phyloP scores from a whole-genome alignment of 805 yeast species.

The Candida xiaguanensis region DNA sequence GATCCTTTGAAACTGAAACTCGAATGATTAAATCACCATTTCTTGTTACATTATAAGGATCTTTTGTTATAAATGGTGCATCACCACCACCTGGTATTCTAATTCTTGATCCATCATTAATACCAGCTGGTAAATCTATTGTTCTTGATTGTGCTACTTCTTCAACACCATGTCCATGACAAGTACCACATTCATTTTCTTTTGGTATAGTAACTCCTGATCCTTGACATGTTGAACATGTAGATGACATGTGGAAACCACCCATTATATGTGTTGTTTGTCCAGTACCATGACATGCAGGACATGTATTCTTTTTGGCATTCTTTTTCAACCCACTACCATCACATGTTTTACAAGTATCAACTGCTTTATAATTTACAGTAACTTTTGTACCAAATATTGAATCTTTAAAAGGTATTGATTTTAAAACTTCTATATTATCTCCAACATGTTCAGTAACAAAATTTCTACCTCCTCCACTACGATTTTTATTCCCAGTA shows the following conservation, averaged over 20 bases:
- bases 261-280: slow-evolving; percentile 82
- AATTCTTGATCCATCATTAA: slow-evolving; percentile 80
- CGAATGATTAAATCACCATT: slow-evolving; percentile 90
- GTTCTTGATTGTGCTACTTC: slow-evolving; percentile 65
- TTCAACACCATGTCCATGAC: slow-evolving; percentile 88
- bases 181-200: slow-evolving; percentile 66
- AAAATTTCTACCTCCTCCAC: slow-evolving; percentile 40
- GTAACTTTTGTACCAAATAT: slow-evolving; percentile 70
- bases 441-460: slow-evolving; percentile 86
- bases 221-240: slow-evolving; percentile 86
- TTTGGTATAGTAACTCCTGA: slow-evolving; percentile 74
- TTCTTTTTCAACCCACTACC: slow-evolving; percentile 85
- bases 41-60: slow-evolving; percentile 59
- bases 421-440: slow-evolving; percentile 74
- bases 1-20: slow-evolving; percentile 73
- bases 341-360: slow-evolving; percentile 71
- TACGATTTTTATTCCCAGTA: slow-evolving; percentile 35
- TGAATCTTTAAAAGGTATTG: slow-evolving; percentile 79
- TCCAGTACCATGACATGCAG: slow-evolving; percentile 91
- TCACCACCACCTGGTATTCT: slow-evolving; percentile 89
- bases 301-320: slow-evolving; percentile 72
- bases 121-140: slow-evolving; percentile 85
- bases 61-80: slow-evolving; percentile 71
- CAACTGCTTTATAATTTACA: slow-evolving; percentile 70
- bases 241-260: slow-evolving; percentile 95